Percentiles rank a stretch among this genome's conserved stretches.
Conservation (phyloP, 176 grass and related monocot genomes). For the Hsuehochloa calcarea region DNA sequence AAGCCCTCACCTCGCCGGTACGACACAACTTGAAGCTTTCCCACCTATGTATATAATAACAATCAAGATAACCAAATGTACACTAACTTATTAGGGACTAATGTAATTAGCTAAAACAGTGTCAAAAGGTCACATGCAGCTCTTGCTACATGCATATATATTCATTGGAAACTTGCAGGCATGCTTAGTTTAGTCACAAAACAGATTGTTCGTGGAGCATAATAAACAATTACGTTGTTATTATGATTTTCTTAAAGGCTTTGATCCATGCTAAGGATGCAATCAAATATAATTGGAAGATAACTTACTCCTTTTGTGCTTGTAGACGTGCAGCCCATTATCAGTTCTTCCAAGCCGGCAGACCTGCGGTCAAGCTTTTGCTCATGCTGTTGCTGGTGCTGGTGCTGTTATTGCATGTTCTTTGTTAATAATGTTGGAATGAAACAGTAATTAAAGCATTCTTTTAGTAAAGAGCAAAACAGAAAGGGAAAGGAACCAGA, state of each 20-base stretch:
- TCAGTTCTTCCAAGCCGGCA: conserved; percentile 86
- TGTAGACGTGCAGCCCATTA: conserved; percentile 90
- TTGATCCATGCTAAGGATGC: neutral
- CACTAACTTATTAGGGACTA: neutral
- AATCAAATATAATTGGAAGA: conserved; percentile 28
- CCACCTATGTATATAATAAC: conserved; percentile 7
- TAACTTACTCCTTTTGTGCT: conserved; percentile 84
- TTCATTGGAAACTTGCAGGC: neutral
- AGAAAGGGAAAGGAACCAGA: conserved; percentile 26
- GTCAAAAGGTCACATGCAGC: neutral
- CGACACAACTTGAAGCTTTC: conserved; percentile 35
- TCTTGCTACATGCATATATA: neutral
- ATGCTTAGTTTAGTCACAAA: neutral
- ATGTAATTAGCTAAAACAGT: neutral
- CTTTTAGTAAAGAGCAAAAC: conserved; percentile 34
- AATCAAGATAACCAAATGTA: conserved; percentile 8
- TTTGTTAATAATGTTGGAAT: conserved; percentile 45
- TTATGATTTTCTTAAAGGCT: neutral
- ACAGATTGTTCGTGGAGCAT: neutral
- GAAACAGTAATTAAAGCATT: conserved; percentile 36
- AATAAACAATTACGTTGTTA: neutral
- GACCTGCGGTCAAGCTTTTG: conserved; percentile 85
- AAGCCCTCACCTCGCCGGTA: conserved; percentile 10
- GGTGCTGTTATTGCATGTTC: conserved; percentile 42
- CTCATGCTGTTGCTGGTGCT: conserved; percentile 38